These are phyloP conservation scores for Solioccasus polychromus DNA, from an alignment of 768 basidiomycete genomes.

Conservation along the genomic window DNA sequence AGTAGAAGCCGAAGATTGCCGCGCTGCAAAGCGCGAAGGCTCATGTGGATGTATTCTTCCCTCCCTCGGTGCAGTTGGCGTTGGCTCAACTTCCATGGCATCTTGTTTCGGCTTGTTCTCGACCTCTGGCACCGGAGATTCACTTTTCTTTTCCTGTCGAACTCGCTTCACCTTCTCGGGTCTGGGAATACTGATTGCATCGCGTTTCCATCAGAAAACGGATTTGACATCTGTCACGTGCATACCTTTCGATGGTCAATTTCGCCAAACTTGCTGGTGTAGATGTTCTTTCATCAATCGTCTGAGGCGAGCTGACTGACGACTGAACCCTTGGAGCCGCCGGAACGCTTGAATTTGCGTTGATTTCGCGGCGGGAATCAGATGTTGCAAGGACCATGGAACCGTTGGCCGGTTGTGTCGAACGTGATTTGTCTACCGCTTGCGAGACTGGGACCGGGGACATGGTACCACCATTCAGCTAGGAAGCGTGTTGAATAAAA, in stretches of 20 bases:
- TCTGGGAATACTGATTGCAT: slow-evolving; percentile 55
- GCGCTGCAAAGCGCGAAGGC: slow-evolving; percentile 21
- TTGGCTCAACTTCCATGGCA: slow-evolving; percentile 36
- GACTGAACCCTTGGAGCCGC: slow-evolving; percentile 57
- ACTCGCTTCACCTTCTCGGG: slow-evolving; percentile 77
- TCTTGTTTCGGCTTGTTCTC: slow-evolving; percentile 29
- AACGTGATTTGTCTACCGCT: slow-evolving; percentile 31
- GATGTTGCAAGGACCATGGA: slow-evolving; percentile 28
- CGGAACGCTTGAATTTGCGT: slow-evolving; percentile 28
- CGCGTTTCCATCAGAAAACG: slow-evolving; percentile 6
- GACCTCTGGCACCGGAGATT: slow-evolving; percentile 34
- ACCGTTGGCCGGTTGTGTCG: slow-evolving; percentile 39
- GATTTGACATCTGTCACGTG: background rate
- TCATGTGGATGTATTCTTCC: slow-evolving; percentile 21
- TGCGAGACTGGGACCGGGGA: slow-evolving; percentile 33
- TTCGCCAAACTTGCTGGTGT: slow-evolving; percentile 43
- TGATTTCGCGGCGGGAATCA: slow-evolving; percentile 38
- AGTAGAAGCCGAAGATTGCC: slow-evolving; percentile 11
- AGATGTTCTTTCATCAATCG: slow-evolving; percentile 29
- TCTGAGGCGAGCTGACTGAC: slow-evolving; percentile 27
- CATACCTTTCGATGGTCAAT: slow-evolving; percentile 65
- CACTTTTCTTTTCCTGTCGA: slow-evolving; percentile 36
- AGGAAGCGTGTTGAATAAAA: background rate
- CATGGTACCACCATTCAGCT: slow-evolving; percentile 27
- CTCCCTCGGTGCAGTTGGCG: slow-evolving; percentile 22